phyloP scores from a whole-genome alignment of 805 yeast genomes.

The Candida insectalens region DNA sequence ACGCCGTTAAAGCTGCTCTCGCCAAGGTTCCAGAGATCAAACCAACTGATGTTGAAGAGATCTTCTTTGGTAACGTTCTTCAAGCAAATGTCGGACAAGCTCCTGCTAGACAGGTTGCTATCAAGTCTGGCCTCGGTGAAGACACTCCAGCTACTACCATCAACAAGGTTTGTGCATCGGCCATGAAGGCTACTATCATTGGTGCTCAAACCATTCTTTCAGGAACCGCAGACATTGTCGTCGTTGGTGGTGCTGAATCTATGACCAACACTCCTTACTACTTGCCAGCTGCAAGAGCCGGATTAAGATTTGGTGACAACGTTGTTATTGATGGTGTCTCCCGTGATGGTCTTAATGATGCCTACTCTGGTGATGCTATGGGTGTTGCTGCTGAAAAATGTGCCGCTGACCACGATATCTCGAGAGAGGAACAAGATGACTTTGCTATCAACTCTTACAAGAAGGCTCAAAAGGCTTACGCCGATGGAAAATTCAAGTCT shows the following conservation, averaged over 20 bases:
- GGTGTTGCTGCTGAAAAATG: slow-evolving; percentile 97
- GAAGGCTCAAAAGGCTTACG: slow-evolving; percentile 76
- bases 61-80: slow-evolving; percentile 85
- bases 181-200: slow-evolving; percentile 81
- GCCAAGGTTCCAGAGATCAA: slow-evolving; percentile 74
- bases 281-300: slow-evolving; percentile 73
- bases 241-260: slow-evolving; percentile 97
- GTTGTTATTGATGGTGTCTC: slow-evolving; percentile 78
- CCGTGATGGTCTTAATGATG: slow-evolving; percentile 90
- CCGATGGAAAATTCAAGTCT: slow-evolving; percentile 65
- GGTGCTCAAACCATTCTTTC: slow-evolving; percentile 86
- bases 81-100: slow-evolving; percentile 94
- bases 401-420: slow-evolving; percentile 66
- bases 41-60: slow-evolving; percentile 75
- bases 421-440: slow-evolving; percentile 85
- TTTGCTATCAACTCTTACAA: slow-evolving; percentile 79
- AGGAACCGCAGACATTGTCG: slow-evolving; percentile 85
- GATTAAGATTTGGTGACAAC: slow-evolving; percentile 84
- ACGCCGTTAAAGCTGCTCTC: slow-evolving; percentile 84
- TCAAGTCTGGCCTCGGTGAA: slow-evolving; percentile 79
- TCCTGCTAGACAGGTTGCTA: slow-evolving; percentile 96
- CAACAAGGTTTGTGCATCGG: slow-evolving; percentile 97
- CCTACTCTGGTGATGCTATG: slow-evolving; percentile 82
- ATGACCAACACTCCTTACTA: slow-evolving; percentile 96
- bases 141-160: slow-evolving; percentile 79